Conservation (phyloP, 208 protist genomes). For the Endotrypanum monterogeii region DNA sequence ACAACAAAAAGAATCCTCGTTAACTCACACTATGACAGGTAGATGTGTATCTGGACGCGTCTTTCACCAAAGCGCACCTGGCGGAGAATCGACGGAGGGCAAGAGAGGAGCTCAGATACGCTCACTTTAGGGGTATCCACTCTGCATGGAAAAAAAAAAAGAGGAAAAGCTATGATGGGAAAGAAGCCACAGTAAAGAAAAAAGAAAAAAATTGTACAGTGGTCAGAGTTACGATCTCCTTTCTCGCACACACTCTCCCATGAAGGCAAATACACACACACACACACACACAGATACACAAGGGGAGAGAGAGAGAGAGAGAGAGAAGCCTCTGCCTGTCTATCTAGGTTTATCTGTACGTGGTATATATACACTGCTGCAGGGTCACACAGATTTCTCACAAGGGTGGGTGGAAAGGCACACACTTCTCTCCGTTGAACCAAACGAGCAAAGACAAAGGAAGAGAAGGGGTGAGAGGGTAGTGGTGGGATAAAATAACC, state of each 20-base stretch:
- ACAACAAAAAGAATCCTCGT: not conserved
- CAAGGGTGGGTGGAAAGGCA: not conserved
- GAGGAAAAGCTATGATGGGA: too few relatives aligned
- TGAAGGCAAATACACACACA: not conserved
- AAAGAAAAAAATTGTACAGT: not conserved
- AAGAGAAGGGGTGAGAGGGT: too few relatives aligned
- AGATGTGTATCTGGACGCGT: not conserved
- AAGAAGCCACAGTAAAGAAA: too few relatives aligned
- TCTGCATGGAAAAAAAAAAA: not conserved
- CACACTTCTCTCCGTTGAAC: not conserved
- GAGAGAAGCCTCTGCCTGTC: too few relatives aligned
- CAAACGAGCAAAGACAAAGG: not conserved
- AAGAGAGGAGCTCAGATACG: not conserved
- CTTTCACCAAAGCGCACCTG: not conserved
- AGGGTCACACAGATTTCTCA: too few relatives aligned
- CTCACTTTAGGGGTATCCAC: not conserved
- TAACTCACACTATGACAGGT: not conserved
- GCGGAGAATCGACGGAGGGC: not conserved
- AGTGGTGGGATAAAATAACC: too few relatives aligned
- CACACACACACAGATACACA: not conserved
- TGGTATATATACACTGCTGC: not conserved
- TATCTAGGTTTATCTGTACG: too few relatives aligned
- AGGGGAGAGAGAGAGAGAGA: not conserved
- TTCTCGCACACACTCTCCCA: not conserved
- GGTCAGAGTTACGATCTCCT: not conserved